Conservation (phyloP, 1,139 yeast species). For the Pichia sp. region DNA sequence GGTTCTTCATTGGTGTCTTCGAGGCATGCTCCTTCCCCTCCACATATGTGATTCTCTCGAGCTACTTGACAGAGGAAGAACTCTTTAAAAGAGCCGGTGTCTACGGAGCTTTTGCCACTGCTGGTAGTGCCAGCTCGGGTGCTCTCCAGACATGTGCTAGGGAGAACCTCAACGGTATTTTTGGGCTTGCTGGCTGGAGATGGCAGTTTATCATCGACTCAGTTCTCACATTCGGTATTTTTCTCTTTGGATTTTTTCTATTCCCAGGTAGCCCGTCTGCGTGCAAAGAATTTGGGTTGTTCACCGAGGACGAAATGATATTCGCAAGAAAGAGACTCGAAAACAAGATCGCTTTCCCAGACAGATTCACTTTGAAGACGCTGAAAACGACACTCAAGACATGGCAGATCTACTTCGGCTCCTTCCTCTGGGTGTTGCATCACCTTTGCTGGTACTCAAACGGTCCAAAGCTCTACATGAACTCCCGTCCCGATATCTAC, state of each 20-base stretch:
- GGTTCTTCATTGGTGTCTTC: conserved; percentile 59
- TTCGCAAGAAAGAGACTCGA: conserved; percentile 57
- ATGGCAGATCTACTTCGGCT: conserved; percentile 44
- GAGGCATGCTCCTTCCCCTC: conserved; percentile 61
- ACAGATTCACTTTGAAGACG: conserved; percentile 12
- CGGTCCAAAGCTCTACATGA: conserved; percentile 19
- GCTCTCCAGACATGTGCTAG: conserved; percentile 37
- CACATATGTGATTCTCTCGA: conserved; percentile 57
- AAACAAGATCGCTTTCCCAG: conserved; percentile 32
- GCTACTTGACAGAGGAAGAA: conserved; percentile 48
- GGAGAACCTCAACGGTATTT: conserved; percentile 37
- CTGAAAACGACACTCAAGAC: conserved; percentile 36
- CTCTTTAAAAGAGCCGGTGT: conserved; percentile 42
- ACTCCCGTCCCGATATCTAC: conserved; percentile 14
- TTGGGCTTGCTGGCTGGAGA: conserved; percentile 57
- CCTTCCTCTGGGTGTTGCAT: conserved; percentile 31
- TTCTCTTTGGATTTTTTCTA: conserved; percentile 55
- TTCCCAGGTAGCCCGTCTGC: conserved; percentile 70
- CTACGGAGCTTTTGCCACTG: conserved; percentile 42
- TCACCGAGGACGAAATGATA: conserved; percentile 62
- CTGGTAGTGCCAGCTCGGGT: conserved; percentile 46
- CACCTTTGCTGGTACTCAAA: conserved; percentile 18
- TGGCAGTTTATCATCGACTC: conserved; percentile 71
- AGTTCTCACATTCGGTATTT: conserved; percentile 58
- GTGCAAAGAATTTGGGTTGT: conserved; percentile 37